phyloP scores from a whole-genome alignment of 805 yeast genomes.

The Metschnikowia amazonensis region DNA sequence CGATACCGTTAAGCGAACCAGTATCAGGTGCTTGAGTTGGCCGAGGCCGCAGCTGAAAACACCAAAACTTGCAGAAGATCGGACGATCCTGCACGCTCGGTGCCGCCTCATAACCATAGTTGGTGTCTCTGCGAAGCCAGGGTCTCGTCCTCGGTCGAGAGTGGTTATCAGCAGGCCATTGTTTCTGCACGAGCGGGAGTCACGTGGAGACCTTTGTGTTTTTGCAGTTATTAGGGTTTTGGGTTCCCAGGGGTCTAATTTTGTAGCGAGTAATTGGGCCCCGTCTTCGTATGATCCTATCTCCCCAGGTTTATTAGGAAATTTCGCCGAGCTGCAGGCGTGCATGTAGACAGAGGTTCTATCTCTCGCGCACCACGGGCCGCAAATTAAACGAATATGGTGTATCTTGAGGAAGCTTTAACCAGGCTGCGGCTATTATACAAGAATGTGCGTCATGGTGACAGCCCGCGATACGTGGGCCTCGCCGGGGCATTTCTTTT shows the following conservation, averaged over 20 bases:
- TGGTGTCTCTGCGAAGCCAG: background rate
- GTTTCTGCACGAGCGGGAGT: background rate
- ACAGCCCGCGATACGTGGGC: slow-evolving; percentile 1
- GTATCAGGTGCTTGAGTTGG: background rate
- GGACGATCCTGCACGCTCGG: background rate
- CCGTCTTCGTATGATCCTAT: background rate
- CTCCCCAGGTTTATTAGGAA: background rate
- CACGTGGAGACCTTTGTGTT: background rate
- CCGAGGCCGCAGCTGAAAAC: background rate
- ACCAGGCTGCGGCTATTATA: background rate
- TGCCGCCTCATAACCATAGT: background rate
- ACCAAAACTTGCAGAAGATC: background rate
- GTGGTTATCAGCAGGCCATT: background rate
- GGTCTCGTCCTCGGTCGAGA: background rate
- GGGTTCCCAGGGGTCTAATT: no score
- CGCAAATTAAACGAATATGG: background rate
- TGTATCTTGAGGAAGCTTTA: background rate
- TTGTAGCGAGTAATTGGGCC: no score
- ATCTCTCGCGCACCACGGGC: slow-evolving; percentile 4
- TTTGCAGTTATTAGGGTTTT: no score
- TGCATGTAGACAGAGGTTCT: background rate
- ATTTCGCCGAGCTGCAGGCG: background rate
- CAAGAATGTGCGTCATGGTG: slow-evolving; percentile 3
- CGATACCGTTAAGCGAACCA: background rate
- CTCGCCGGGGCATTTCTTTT: slow-evolving; percentile 1